phyloP scores from a whole-genome alignment of 2,329 filamentous ascomycete species.

The Pseudogymnoascus sp. region DNA sequence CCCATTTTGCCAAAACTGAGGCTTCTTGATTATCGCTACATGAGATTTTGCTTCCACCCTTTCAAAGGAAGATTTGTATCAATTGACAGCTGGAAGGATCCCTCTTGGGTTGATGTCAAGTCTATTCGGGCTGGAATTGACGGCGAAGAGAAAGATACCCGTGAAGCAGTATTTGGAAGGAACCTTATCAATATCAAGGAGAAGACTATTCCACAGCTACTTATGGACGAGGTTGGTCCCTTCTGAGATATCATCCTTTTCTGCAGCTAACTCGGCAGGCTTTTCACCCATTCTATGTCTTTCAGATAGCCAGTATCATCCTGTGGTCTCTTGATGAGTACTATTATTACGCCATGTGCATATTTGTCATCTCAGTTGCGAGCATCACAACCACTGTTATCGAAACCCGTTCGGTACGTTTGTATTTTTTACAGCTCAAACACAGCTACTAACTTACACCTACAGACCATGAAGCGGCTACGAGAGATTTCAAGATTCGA shows the following conservation, averaged over 20 bases:
- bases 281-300: slow-evolving; percentile 97
- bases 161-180: slow-evolving; percentile 79
- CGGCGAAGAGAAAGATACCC: slow-evolving; percentile 75
- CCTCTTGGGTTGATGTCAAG: slow-evolving; percentile 73
- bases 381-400: slow-evolving; percentile 85
- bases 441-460: slow-evolving; percentile 13
- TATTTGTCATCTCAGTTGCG: slow-evolving; percentile 87
- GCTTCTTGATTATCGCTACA: slow-evolving; percentile 85
- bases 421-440: slow-evolving; percentile 13
- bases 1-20: slow-evolving; percentile 69
- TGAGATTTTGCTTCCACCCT: slow-evolving; percentile 87
- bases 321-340: slow-evolving; percentile 96
- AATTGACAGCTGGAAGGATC: slow-evolving; percentile 89
- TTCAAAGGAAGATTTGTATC: slow-evolving; percentile 81
- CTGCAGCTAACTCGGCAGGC: slow-evolving; percentile 44
- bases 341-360: slow-evolving; percentile 94
- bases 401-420: slow-evolving; percentile 72
- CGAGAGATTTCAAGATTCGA: slow-evolving; percentile 91
- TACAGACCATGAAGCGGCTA: slow-evolving; percentile 76
- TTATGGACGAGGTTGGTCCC: slow-evolving; percentile 72
- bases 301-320: slow-evolving; percentile 88
- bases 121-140: slow-evolving; percentile 73
- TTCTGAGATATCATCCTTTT: slow-evolving; percentile 4
- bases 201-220: slow-evolving; percentile 72
- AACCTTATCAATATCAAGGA: slow-evolving; percentile 92